Evolutionary conservation across 805 yeast genomes (phyloP).

Genomic region (Ogataea philodendri): DNA sequence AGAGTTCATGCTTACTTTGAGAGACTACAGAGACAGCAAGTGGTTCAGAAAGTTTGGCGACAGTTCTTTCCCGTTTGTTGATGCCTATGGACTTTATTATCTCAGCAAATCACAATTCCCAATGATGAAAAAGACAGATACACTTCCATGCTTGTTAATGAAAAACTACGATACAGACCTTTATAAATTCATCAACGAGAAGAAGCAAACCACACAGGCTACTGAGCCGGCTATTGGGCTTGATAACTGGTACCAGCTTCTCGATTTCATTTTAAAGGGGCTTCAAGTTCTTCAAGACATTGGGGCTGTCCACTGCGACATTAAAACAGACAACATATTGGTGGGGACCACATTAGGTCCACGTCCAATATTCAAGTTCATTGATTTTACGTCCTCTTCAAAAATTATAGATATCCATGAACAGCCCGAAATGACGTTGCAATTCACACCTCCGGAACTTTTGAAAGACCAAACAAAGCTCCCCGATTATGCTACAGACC

Average conservation of each 20-base stretch:
- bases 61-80: conserved; percentile 27
- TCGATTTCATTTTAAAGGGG: conserved; percentile 27
- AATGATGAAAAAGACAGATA: conserved; percentile 24
- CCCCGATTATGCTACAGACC: conserved; percentile 40
- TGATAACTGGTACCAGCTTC: conserved; percentile 35
- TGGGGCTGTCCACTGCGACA: conserved; percentile 44
- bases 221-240: conserved; percentile 23
- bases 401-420: conserved; percentile 20
- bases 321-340: conserved; percentile 46
- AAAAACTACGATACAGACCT: conserved; percentile 31
- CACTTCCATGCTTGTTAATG: conserved; percentile 31
- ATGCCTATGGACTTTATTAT: conserved; percentile 31
- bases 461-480: conserved; percentile 23
- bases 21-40: conserved; percentile 19
- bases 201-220: not conserved
- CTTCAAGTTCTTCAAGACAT: conserved; percentile 28
- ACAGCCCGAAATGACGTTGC: conserved; percentile 37
- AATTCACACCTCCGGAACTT: conserved; percentile 49
- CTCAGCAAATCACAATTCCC: conserved; percentile 26
- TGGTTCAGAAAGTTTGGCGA: conserved; percentile 13
- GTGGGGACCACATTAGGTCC: conserved; percentile 25
- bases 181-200: conserved; percentile 21
- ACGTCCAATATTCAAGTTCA: conserved; percentile 36
- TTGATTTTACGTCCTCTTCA: conserved; percentile 47
- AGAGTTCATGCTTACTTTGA: conserved; percentile 21